Conservation (phyloP, 805 yeast genomes). For the Yueomyces sinensis region DNA sequence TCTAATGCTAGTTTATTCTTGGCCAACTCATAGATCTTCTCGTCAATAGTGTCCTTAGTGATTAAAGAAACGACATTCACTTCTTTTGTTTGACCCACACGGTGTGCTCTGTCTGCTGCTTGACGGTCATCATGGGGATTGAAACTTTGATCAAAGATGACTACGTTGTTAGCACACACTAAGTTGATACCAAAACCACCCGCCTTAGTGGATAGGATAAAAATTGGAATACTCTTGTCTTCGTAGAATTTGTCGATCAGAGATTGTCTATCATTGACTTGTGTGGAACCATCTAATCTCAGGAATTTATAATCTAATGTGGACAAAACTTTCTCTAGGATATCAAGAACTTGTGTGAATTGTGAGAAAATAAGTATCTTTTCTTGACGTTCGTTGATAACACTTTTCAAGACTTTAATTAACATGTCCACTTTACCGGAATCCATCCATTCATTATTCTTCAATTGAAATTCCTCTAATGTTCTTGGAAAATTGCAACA, state of each 20-base stretch:
- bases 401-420: constrained; percentile 40
- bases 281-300: constrained; percentile 85
- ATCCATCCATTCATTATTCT: constrained; percentile 39
- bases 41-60: constrained; percentile 69
- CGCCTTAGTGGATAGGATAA: constrained; percentile 84
- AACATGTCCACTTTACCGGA: constrained; percentile 67
- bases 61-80: constrained; percentile 72
- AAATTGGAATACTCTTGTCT: constrained; percentile 70
- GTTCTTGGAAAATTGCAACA: constrained; percentile 65
- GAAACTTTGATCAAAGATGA: constrained; percentile 86
- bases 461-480: constrained; percentile 38
- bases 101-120: constrained; percentile 97
- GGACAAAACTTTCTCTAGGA: constrained; percentile 64
- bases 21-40: constrained; percentile 74
- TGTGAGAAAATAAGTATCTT: constrained; percentile 78
- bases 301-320: constrained; percentile 54
- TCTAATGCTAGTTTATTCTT: constrained; percentile 86
- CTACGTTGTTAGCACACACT: constrained; percentile 87
- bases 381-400: constrained; percentile 37
- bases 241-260: constrained; percentile 81
- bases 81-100: constrained; percentile 86
- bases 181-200: constrained; percentile 98
- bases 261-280: constrained; percentile 87
- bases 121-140: constrained; percentile 98
- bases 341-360: constrained; percentile 85